phyloP scores from a whole-genome alignment of 2,329 filamentous ascomycete genomes.

The Calonectria honghensis region DNA sequence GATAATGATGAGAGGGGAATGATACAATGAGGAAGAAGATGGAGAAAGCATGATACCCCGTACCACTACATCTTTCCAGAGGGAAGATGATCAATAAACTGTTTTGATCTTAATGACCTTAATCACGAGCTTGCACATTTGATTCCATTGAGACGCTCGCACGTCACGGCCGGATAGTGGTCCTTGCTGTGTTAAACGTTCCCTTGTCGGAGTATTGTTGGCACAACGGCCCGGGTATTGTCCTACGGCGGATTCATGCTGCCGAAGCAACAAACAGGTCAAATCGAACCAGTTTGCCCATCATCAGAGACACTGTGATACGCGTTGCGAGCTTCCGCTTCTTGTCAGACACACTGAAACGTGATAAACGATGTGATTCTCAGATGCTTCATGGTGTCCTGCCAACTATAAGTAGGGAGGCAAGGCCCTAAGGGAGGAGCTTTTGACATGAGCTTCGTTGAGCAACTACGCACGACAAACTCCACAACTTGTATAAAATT shows the following conservation, averaged over 20 bases:
- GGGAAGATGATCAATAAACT: constrained; percentile 31
- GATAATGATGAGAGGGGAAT: constrained; percentile 44
- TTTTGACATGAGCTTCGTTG: too few relatives aligned
- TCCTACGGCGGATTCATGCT: constrained; percentile 13
- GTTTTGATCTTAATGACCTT: constrained; percentile 1
- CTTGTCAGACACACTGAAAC: constrained; percentile 21
- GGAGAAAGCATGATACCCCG: constrained; percentile 49
- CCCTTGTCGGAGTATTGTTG: constrained; percentile 2
- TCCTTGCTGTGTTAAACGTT: constrained; percentile 1
- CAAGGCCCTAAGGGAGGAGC: neutral
- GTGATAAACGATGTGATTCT: constrained; percentile 4
- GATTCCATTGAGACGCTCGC: neutral
- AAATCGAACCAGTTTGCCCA: constrained; percentile 12
- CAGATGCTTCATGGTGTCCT: neutral
- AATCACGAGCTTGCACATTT: neutral
- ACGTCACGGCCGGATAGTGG: neutral
- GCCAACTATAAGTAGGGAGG: constrained; percentile 23
- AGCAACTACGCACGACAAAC: neutral
- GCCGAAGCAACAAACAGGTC: constrained; percentile 14
- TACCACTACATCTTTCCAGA: constrained; percentile 35
- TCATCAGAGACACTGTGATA: constrained; percentile 6
- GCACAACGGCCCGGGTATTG: neutral
- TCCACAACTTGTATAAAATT: neutral
- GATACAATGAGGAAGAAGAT: constrained; percentile 24
- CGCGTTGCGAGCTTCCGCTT: constrained; percentile 8